phyloP scores from a whole-genome alignment of 345 rosid genomes.

The Euphorbia tirucalli region DNA sequence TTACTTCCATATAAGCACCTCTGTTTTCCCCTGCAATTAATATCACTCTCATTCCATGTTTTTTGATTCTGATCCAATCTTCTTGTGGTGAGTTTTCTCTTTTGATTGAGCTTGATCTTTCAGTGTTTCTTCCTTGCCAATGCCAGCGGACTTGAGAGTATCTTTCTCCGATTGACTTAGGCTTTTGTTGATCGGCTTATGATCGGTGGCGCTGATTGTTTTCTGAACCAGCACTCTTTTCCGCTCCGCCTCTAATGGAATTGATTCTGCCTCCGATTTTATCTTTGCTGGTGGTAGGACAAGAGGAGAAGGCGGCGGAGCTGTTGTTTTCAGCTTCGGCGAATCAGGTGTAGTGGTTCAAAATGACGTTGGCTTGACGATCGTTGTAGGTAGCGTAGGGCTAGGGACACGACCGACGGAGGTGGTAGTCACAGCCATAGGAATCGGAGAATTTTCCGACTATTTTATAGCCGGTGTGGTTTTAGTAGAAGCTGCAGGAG shows the following conservation, averaged over 20 bases:
- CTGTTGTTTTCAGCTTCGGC: conserved; percentile 19
- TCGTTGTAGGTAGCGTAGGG: not conserved
- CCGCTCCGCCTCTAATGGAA: conserved; percentile 56
- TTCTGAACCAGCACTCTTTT: conserved; percentile 61
- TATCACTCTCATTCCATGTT: conserved; percentile 47
- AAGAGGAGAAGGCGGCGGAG: conserved; percentile 70
- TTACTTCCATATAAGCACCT: conserved; percentile 88
- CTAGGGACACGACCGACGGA: not conserved
- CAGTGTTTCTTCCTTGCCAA: not conserved
- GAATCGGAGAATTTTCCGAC: not conserved
- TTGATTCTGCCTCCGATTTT: conserved; percentile 32
- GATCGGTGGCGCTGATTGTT: conserved; percentile 28
- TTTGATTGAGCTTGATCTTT: conserved; percentile 5
- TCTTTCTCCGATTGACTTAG: not conserved
- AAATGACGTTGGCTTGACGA: not conserved
- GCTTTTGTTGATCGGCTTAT: no score
- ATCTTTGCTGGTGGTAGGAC: not conserved
- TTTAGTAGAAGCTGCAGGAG: not conserved
- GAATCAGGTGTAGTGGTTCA: not conserved
- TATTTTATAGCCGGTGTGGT: not conserved
- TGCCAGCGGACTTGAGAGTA: not conserved
- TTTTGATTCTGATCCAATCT: conserved; percentile 43
- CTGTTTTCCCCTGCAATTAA: conserved; percentile 92
- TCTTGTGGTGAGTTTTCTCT: conserved; percentile 34
- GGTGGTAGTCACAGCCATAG: not conserved